A percentile compares a stretch with the other conserved stretches of the same genome.
phyloP scores from a whole-genome alignment of 31 red algal genomes.

The Endocladia muricata region DNA sequence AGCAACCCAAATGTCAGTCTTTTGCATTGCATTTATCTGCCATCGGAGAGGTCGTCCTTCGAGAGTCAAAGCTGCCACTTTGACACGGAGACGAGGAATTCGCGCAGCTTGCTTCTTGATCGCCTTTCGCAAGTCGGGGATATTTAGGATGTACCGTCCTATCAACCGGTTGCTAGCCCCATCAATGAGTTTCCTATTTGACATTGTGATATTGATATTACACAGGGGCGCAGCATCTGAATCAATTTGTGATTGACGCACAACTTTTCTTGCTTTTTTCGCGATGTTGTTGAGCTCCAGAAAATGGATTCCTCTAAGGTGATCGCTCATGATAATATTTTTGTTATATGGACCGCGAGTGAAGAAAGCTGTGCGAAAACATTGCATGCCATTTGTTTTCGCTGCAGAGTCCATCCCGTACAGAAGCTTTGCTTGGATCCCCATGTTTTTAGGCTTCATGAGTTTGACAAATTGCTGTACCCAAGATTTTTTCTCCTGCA shows the following conservation, averaged over 20 bases:
- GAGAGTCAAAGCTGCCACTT: slow-evolving; percentile 39
- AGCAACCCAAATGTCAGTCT: slow-evolving; percentile 82
- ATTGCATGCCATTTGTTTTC: slow-evolving; percentile 29
- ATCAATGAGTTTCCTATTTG: slow-evolving; percentile 46
- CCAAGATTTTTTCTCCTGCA: slow-evolving; percentile 62
- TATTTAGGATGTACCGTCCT: slow-evolving; percentile 61
- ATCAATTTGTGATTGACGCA: neutral
- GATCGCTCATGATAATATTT: slow-evolving; percentile 47
- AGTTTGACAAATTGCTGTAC: slow-evolving; percentile 57
- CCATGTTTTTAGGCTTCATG: slow-evolving; percentile 56
- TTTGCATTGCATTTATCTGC: slow-evolving; percentile 90
- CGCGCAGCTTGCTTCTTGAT: slow-evolving; percentile 29
- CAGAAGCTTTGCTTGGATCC: slow-evolving; percentile 36
- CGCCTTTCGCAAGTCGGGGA: slow-evolving; percentile 29
- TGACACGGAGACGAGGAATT: slow-evolving; percentile 33
- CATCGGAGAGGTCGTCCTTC: slow-evolving; percentile 61
- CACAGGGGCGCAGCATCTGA: slow-evolving; percentile 2
- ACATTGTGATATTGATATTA: slow-evolving; percentile 54
- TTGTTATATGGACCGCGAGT: slow-evolving; percentile 65
- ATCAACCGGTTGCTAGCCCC: slow-evolving; percentile 32
- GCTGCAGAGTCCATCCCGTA: slow-evolving; percentile 16
- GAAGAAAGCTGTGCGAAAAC: slow-evolving; percentile 65
- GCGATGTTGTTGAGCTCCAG: slow-evolving; percentile 27
- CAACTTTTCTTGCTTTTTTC: slow-evolving; percentile 21
- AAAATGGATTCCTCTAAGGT: slow-evolving; percentile 50